Evolutionary conservation across 1,284 basidiomycete genomes (phyloP), one percentile per base, ranked within the genome.

Genomic region (Microbotryum silenes-acaulis): DNA sequence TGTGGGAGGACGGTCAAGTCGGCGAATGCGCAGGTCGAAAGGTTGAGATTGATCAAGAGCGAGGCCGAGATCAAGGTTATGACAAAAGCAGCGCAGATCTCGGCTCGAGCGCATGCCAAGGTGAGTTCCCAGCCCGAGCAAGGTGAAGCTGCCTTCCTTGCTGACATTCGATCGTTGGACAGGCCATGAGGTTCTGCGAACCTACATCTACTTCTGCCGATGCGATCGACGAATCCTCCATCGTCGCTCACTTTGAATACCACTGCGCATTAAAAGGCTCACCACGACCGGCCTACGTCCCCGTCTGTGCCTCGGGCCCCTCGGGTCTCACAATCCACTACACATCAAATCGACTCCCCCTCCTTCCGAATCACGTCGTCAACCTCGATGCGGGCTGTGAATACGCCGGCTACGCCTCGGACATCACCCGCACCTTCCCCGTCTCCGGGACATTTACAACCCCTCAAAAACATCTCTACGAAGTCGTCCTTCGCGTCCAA

Each of bases 401-500:
- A 63, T 70, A 62, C 46, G 91, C 88, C 67, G 90, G 90, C 54
- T 98, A 98, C 73, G 91, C 91, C 2, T 92, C 90, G 49, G 94
- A 98, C 75, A 97, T 98, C 70, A 97, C 92, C 8, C 87, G 94
- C 48, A 92, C 93, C 18, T 97, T 86, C 74, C 94, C 96, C 1
- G 85, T 83, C 18, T 85, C 83, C 5, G 91, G 91, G 1, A 79
- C 73, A 27, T 98, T 97, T 75, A 85, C 85, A 1, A 72, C 79
- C 0, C 79, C 92, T 1, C 96, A 99, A 74, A 79, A 81, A 29
- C 91, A 93, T 60, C 82, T 99, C 14, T 99, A 99, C 77, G 79
- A 83, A 10, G 89, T 87, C 7, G 83, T 92, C 3, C 80, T 92
- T n/a, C 78, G 81, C 18, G 85, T 82, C 1, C 86, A 91, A 71